Base-by-base conservation (phyloP, 1,139 yeast genomes). In the Candida mesenterica region DNA sequence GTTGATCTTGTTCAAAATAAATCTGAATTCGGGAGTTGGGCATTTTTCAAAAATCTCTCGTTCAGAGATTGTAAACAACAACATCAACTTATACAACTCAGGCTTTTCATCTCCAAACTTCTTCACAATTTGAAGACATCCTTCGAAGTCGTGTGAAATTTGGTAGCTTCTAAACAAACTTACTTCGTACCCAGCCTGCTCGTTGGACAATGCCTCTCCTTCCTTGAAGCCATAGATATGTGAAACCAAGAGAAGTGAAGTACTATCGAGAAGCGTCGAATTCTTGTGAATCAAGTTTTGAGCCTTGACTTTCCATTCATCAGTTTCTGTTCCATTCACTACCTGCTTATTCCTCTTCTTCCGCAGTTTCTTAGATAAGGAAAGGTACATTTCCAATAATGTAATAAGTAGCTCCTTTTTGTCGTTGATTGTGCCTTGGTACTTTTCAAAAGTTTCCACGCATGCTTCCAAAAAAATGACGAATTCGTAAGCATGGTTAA, bases 401-500 rank as follows among this genome's bases (percentile, higher is more conserved):
- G 97, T 88, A 7, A 85, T 77, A 37, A 86, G 63, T 24, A 90
- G 69, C 33, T 85, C 95, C 37, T 72, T 75, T 45, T 80, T 77
- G 49, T 88, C 96, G 44, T 75, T 74, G 14, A 66, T 65, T 40
- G 79, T 75, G 0, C 94, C 95, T 41, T 84, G 92, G 52, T 79
- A 85, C 42, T 71, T 74, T 41, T 84, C 90, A 54, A 86, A 86
- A 6, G 86, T 74, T 47, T 83, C 88, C 13, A 89, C 64, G 50
- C 97, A 88, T 0, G 97, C 97, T 54, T 92, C 98, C 38, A 92
- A 61, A 47, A 94, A 90, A n/a, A 87, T 85, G 14, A 90, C 95
- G 69, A 92, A 90, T 51, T 90, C 94, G 51, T 82, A 77, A 0
- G 95, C 89, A 53, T 85, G 88, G 49, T 82, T 78, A 12, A 86